A percentile compares a stretch with the other conserved stretches of the same genome.
Conservation (phyloP, 2,329 filamentous ascomycete genomes). For the Chaetomiaceae sp. region DNA sequence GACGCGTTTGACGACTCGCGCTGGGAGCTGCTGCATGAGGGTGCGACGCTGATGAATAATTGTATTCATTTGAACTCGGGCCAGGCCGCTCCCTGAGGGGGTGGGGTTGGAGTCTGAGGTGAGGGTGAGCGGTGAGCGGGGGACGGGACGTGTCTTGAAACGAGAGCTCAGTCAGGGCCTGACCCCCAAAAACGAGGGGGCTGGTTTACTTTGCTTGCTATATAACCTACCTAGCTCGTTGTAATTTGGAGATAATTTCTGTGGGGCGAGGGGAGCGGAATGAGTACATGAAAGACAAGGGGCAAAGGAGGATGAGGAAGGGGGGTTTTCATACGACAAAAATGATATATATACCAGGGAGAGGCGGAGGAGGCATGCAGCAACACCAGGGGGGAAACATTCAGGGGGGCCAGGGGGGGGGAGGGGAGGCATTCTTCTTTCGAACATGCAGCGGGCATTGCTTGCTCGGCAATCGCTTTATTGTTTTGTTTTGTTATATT, state of each 20-base stretch:
- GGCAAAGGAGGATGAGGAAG: too few relatives aligned
- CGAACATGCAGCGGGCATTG: constrained; percentile 6
- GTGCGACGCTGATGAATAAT: constrained; percentile 71
- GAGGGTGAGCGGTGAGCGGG: too few relatives aligned
- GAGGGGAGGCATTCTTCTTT: constrained; percentile 2
- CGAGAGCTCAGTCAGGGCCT: too few relatives aligned
- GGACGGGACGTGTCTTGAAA: too few relatives aligned
- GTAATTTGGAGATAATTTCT: too few relatives aligned
- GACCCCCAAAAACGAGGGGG: too few relatives aligned
- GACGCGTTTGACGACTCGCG: constrained; percentile 76
- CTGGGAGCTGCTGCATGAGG: constrained; percentile 91
- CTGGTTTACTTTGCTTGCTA: too few relatives aligned
- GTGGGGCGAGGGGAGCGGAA: too few relatives aligned
- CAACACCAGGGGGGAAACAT: constrained; percentile 3
- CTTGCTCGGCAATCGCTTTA: background rate
- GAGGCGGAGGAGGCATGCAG: background rate
- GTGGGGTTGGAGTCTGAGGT: background rate
- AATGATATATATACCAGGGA: too few relatives aligned
- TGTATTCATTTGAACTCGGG: constrained; percentile 59
- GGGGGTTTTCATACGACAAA: too few relatives aligned
- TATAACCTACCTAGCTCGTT: too few relatives aligned
- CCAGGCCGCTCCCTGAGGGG: constrained; percentile 12
- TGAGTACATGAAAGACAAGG: too few relatives aligned
- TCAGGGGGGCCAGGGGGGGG: background rate
- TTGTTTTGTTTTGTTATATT: background rate